Evolutionary conservation across 164 flowering plant species (phyloP).

Genomic region (Buxus sempervirens): DNA sequence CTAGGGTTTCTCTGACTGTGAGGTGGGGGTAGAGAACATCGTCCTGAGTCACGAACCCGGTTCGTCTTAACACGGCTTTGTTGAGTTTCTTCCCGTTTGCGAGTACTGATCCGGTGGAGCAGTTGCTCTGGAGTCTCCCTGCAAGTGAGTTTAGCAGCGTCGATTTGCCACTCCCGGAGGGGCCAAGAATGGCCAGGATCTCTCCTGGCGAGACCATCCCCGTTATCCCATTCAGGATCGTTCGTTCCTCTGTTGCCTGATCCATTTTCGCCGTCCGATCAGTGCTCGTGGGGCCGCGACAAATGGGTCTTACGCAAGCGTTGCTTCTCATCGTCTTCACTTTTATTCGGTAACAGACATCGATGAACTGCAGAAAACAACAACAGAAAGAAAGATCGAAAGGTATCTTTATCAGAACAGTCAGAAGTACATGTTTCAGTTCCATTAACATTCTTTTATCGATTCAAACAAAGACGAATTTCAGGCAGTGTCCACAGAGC

Average conservation of each 20-base stretch:
- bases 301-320: no score
- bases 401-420: not conserved
- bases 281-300: no score
- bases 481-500: not conserved
- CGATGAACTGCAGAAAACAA: slow-evolving; percentile 50
- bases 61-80: slow-evolving; percentile 34
- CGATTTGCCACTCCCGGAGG: slow-evolving; percentile 93
- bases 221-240: slow-evolving; percentile 56
- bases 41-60: slow-evolving; percentile 88
- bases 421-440: not conserved
- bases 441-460: not conserved
- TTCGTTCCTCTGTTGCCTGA: slow-evolving; percentile 31
- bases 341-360: slow-evolving; percentile 54
- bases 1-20: slow-evolving; percentile 80
- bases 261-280: slow-evolving; percentile 7
- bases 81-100: slow-evolving; percentile 40
- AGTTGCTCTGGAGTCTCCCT: slow-evolving; percentile 50
- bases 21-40: slow-evolving; percentile 84
- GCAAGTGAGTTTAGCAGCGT: slow-evolving; percentile 76
- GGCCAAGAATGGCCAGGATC: slow-evolving; percentile 81
- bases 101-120: slow-evolving; percentile 54
- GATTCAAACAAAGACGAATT: not conserved
- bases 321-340: slow-evolving; percentile 20
- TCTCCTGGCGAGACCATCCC: slow-evolving; percentile 82
- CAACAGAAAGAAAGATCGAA: not conserved